Percentiles rank a stretch among this genome's conserved stretches.
phyloP scores from a whole-genome alignment of 1,284 basidiomycete genomes.

The Pyrrhoderma lamaoense region DNA sequence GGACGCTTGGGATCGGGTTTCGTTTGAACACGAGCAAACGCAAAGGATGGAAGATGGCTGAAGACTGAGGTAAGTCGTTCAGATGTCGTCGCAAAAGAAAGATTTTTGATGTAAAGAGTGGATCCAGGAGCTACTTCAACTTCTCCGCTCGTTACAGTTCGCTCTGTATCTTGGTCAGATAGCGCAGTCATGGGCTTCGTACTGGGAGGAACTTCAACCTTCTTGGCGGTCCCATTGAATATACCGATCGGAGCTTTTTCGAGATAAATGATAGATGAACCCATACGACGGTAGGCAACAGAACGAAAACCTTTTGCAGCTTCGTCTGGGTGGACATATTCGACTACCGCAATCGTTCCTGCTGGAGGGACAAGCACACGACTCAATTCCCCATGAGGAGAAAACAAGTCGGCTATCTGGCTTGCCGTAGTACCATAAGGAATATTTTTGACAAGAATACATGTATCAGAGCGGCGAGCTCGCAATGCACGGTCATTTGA shows the following conservation, averaged over 20 bases:
- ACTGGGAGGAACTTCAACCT: constrained; percentile 23
- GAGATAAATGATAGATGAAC: constrained; percentile 86
- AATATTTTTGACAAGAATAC: constrained; percentile 94
- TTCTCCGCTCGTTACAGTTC: constrained; percentile 32
- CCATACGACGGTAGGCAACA: constrained; percentile 83
- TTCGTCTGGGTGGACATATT: constrained; percentile 69
- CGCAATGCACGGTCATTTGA: constrained; percentile 23
- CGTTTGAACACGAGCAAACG: constrained; percentile 87
- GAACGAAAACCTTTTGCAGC: constrained; percentile 73
- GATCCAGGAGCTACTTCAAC: constrained; percentile 55
- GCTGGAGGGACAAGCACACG: constrained; percentile 85
- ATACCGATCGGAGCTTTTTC: constrained; percentile 87
- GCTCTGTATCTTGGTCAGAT: constrained; percentile 30
- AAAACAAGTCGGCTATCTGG: constrained; percentile 75
- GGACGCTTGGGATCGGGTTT: constrained; percentile 77
- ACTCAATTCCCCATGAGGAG: constrained; percentile 67
- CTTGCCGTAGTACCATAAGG: constrained; percentile 81
- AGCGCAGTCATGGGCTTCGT: constrained; percentile 38
- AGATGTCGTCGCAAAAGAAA: constrained; percentile 84
- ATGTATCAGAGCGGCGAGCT: constrained; percentile 64
- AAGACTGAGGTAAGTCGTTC: constrained; percentile 69
- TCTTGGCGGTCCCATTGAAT: constrained; percentile 41
- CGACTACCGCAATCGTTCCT: constrained; percentile 91
- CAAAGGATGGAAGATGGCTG: constrained; percentile 73
- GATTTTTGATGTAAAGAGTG: constrained; percentile 93